Evolutionary conservation across 257 asterid species (phyloP).

Genomic region (Mitragyna speciosa): DNA sequence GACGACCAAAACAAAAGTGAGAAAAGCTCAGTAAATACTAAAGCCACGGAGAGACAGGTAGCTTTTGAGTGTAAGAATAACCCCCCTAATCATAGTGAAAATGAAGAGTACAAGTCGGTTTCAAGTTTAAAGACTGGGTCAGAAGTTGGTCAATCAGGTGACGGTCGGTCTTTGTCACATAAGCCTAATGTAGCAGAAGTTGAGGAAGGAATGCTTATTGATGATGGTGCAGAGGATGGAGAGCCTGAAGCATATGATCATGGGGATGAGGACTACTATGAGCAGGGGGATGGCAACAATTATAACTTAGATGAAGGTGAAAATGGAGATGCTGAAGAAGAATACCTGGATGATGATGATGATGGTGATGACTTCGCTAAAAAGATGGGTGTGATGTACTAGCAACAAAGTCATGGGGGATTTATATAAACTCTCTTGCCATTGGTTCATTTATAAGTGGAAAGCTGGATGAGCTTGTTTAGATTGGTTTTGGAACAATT

Average conservation of each 20-base stretch:
- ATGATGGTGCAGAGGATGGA: conserved; percentile 40
- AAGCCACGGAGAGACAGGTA: neutral
- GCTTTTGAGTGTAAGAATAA: conserved; percentile 14
- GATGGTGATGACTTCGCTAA: conserved; percentile 76
- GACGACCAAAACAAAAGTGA: conserved; percentile 27
- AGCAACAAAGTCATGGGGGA: conserved; percentile 30
- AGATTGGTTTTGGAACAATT: no score
- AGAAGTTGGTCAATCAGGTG: conserved; percentile 25
- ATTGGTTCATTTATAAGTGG: conserved; percentile 17
- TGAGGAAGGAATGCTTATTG: conserved; percentile 48
- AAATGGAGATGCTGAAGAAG: conserved; percentile 52
- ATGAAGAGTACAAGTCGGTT: conserved; percentile 29
- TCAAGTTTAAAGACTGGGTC: conserved; percentile 27
- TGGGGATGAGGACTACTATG: conserved; percentile 56
- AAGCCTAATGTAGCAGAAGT: conserved; percentile 32
- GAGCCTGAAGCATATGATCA: conserved; percentile 52
- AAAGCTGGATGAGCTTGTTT: neutral
- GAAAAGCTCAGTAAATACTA: neutral
- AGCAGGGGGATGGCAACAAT: conserved; percentile 62
- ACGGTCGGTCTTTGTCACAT: conserved; percentile 18
- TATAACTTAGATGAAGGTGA: conserved; percentile 59
- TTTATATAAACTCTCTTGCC: neutral
- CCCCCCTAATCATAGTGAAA: neutral
- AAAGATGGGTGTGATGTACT: conserved; percentile 82
- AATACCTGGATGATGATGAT: conserved; percentile 62